Evolutionary conservation across 2,329 filamentous ascomycete species (phyloP).

Genomic region (Penicillium palitans): DNA sequence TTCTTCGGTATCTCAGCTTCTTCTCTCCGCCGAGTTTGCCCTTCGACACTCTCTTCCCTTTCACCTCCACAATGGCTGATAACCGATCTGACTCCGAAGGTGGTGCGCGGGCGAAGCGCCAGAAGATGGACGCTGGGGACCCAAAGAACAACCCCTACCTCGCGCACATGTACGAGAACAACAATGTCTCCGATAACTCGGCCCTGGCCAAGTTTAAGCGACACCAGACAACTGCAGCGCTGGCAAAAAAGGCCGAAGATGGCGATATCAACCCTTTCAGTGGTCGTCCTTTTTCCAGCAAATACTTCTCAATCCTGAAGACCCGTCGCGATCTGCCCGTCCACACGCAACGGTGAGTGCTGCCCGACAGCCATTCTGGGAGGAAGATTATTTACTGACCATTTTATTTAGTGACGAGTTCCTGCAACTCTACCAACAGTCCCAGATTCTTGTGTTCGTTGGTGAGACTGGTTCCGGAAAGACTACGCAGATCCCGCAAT

Average conservation of each 20-base stretch:
- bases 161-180: slow-evolving; percentile 71
- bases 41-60: slow-evolving; percentile 16
- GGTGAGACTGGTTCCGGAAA: slow-evolving; percentile 99
- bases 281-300: slow-evolving; percentile 69
- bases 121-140: slow-evolving; percentile 52
- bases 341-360: slow-evolving; percentile 76
- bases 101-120: slow-evolving; percentile 54
- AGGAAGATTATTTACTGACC: slow-evolving; percentile 8
- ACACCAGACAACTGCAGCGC: slow-evolving; percentile 75
- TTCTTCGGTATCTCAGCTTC: slow-evolving; percentile 15
- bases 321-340: slow-evolving; percentile 83
- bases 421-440: slow-evolving; percentile 85
- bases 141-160: slow-evolving; percentile 79
- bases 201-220: slow-evolving; percentile 68
- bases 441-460: slow-evolving; percentile 96
- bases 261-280: slow-evolving; percentile 84
- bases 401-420: slow-evolving; percentile 72
- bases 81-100: slow-evolving; percentile 55
- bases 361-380: background rate
- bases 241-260: slow-evolving; percentile 75
- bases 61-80: slow-evolving; percentile 52
- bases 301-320: slow-evolving; percentile 89
- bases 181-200: slow-evolving; percentile 43
- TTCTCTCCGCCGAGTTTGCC: slow-evolving; percentile 15
- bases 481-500: slow-evolving; percentile 98